Evolutionary conservation across 2,329 filamentous ascomycete species (phyloP).

Genomic region (Cyclaneusma minus): DNA sequence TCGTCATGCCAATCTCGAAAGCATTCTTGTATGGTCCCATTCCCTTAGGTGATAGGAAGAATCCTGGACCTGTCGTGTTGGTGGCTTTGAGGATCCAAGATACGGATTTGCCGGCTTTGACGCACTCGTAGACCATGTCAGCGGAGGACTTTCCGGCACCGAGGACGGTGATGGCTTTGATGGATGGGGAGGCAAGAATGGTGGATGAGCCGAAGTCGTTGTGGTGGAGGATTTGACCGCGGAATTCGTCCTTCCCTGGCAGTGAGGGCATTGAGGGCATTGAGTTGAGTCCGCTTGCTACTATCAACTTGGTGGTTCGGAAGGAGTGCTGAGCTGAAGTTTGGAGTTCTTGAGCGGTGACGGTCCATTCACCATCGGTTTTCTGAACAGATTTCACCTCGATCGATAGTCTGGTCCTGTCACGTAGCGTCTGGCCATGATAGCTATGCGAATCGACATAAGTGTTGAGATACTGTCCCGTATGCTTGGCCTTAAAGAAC

Average conservation of each 20-base stretch:
- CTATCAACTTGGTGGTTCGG: constrained; percentile 3
- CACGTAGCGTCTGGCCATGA: constrained; percentile 9
- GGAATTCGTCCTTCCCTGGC: constrained; percentile 14
- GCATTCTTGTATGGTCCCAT: constrained; percentile 14
- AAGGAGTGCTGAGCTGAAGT: constrained; percentile 1
- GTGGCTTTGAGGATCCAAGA: constrained; percentile 20
- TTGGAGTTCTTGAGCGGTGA: constrained; percentile 1
- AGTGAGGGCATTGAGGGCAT: constrained; percentile 17
- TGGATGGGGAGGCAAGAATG: constrained; percentile 8
- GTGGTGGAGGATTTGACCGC: constrained; percentile 17
- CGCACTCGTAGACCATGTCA: constrained; percentile 21
- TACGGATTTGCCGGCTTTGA: constrained; percentile 18
- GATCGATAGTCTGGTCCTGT: constrained; percentile 11
- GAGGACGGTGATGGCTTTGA: constrained; percentile 17
- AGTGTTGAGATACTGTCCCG: constrained; percentile 14
- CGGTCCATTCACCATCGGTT: constrained; percentile 7
- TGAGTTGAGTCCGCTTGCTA: constrained; percentile 7
- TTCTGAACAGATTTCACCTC: constrained; percentile 11
- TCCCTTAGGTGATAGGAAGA: constrained; percentile 13
- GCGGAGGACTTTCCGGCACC: constrained; percentile 23
- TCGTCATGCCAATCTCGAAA: constrained; percentile 9
- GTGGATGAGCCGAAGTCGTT: constrained; percentile 18
- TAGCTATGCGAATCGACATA: constrained; percentile 8
- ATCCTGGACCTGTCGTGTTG: constrained; percentile 17
- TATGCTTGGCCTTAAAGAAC: constrained; percentile 15